phyloP scores from a whole-genome alignment of 164 flowering plant species.

The Stephania cephalantha region DNA sequence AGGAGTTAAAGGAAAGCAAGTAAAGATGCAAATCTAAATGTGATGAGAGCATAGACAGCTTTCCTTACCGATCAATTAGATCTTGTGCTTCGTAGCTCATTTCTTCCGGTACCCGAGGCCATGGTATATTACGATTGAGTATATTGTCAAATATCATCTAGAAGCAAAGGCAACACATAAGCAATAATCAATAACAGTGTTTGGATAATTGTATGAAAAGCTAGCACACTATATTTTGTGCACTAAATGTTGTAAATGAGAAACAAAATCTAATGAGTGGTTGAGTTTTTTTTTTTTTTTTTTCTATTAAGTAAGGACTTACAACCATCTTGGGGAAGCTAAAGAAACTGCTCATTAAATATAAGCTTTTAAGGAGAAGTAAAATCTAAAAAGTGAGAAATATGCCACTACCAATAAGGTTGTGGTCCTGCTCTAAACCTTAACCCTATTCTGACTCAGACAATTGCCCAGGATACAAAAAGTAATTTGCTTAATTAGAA shows the following conservation, averaged over 20 bases:
- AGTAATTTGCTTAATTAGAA: neutral
- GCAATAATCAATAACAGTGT: neutral
- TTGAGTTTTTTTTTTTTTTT: neutral
- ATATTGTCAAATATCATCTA: constrained; percentile 95
- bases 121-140: constrained; percentile 93
- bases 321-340: no score
- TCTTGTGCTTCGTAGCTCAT: constrained; percentile 87
- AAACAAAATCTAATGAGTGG: neutral
- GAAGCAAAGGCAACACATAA: constrained; percentile 3
- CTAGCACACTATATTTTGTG: neutral
- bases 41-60: neutral
- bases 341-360: no score
- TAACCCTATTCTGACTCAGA: no score
- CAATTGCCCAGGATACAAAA: no score
- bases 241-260: neutral
- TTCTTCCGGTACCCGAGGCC: constrained; percentile 93
- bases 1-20: neutral
- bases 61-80: constrained; percentile 76
- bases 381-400: no score
- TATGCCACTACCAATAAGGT: neutral
- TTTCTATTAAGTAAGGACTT: no score
- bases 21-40: neutral
- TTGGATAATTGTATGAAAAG: neutral
- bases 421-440: no score
- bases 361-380: neutral